Evolutionary conservation across 2,329 filamentous ascomycete species (phyloP).

Genomic region (Fusarium neocosmosporiellum): DNA sequence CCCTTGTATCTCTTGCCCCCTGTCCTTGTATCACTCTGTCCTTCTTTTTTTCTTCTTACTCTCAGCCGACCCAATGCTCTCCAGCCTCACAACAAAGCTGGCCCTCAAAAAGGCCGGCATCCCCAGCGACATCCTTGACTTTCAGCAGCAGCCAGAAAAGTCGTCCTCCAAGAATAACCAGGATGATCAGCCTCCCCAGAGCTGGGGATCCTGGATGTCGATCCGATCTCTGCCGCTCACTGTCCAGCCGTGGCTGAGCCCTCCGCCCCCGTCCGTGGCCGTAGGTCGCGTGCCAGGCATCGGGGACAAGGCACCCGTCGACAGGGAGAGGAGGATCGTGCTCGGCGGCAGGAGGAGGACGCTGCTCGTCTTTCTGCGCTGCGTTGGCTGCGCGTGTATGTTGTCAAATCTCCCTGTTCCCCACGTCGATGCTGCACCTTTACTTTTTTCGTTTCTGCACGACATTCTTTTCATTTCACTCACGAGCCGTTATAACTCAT

Average conservation of each 20-base stretch:
- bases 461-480: neutral
- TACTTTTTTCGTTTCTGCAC: neutral
- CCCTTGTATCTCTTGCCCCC: neutral
- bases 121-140: conserved; percentile 61
- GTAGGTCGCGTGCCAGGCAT: conserved; percentile 58
- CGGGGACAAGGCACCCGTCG: conserved; percentile 61
- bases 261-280: conserved; percentile 61
- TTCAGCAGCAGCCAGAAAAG: conserved; percentile 49
- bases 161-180: conserved; percentile 46
- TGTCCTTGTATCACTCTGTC: conserved; percentile 5
- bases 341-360: conserved; percentile 58
- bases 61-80: conserved; percentile 58
- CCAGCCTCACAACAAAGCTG: conserved; percentile 66
- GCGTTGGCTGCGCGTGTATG: conserved; percentile 67
- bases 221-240: conserved; percentile 62
- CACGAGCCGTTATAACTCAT: neutral
- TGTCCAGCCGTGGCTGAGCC: conserved; percentile 65
- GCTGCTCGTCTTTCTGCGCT: conserved; percentile 64
- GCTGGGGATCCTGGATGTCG: conserved; percentile 62
- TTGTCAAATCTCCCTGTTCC: conserved; percentile 20
- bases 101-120: conserved; percentile 68
- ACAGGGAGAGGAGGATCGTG: conserved; percentile 57
- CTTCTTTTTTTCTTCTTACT: conserved; percentile 19
- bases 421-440: neutral
- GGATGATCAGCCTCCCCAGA: conserved; percentile 39